These are phyloP conservation scores for Ophiognomonia clavigignenti-juglandacearum DNA, from an alignment of 2,329 filamentous ascomycete genomes.

Conservation along the genomic window DNA sequence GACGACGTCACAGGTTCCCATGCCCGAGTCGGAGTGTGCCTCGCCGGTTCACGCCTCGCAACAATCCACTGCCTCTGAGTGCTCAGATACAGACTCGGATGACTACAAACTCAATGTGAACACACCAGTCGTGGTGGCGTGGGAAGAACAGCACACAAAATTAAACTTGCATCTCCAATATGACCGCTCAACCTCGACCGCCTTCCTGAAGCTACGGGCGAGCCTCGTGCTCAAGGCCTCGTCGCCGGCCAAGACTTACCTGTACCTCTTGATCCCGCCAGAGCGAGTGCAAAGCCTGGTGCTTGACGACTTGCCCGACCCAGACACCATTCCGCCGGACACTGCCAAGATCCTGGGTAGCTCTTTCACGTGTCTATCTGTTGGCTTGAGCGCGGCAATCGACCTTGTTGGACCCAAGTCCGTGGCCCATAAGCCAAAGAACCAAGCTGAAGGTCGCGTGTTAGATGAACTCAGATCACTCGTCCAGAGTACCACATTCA, in stretches of 20 bases:
- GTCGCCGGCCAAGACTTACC: slow-evolving; percentile 1
- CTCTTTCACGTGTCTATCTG: background rate
- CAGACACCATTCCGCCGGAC: background rate
- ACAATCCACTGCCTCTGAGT: background rate
- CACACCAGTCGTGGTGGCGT: slow-evolving; percentile 4
- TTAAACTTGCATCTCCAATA: slow-evolving; percentile 1
- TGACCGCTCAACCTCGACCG: background rate
- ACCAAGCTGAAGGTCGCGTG: slow-evolving; percentile 1
- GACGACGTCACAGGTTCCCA: background rate
- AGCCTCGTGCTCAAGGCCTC: slow-evolving; percentile 4
- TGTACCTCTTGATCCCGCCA: slow-evolving; percentile 6
- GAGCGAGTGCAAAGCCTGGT: slow-evolving; percentile 1
- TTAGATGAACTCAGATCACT: background rate
- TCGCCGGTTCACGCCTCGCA: background rate
- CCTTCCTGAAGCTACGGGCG: slow-evolving; percentile 4
- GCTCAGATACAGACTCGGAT: background rate
- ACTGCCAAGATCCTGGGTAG: background rate
- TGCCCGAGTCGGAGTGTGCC: background rate
- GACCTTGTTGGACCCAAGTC: background rate
- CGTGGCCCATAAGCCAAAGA: background rate
- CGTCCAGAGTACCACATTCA: background rate
- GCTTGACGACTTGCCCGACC: slow-evolving; percentile 1
- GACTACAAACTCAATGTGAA: background rate
- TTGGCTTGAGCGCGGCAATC: background rate
- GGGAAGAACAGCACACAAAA: slow-evolving; percentile 1